A percentile compares a stretch with the other conserved stretches of the same genome.
These are phyloP conservation scores for Russula compacta DNA, from an alignment of 768 basidiomycete genomes.

Conservation along the genomic window DNA sequence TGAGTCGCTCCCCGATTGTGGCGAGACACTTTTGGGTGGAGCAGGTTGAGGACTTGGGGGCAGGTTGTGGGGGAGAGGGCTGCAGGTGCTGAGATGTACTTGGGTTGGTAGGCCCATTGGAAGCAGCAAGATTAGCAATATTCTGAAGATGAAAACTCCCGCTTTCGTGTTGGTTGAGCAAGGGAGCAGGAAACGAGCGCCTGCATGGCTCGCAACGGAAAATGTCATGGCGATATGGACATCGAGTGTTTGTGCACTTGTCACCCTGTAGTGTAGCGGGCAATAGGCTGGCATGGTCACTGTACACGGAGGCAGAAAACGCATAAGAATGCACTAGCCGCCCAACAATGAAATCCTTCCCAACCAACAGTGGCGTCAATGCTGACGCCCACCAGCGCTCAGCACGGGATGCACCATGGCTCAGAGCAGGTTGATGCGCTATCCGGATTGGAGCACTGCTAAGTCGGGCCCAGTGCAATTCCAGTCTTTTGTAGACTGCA, in stretches of 20 bases:
- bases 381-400: no score
- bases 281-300: slow-evolving; percentile 3
- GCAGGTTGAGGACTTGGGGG: neutral
- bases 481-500: no score
- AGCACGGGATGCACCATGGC: no score
- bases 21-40: neutral
- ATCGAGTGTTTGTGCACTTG: slow-evolving; percentile 16
- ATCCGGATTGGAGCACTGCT: no score
- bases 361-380: no score
- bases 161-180: neutral
- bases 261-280: slow-evolving; percentile 6
- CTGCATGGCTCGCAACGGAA: slow-evolving; percentile 22
- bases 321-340: neutral
- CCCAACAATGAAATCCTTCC: no score
- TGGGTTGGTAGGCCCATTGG: neutral
- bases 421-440: no score
- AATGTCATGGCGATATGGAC: slow-evolving; percentile 20
- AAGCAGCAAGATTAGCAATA: neutral
- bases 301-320: neutral
- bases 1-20: neutral
- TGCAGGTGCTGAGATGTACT: neutral
- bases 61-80: neutral
- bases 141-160: slow-evolving; percentile 3
- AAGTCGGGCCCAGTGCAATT: no score
- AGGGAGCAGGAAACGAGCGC: neutral